Conservation (phyloP, 106 monocot genomes). For the Ottelia alismoides region DNA sequence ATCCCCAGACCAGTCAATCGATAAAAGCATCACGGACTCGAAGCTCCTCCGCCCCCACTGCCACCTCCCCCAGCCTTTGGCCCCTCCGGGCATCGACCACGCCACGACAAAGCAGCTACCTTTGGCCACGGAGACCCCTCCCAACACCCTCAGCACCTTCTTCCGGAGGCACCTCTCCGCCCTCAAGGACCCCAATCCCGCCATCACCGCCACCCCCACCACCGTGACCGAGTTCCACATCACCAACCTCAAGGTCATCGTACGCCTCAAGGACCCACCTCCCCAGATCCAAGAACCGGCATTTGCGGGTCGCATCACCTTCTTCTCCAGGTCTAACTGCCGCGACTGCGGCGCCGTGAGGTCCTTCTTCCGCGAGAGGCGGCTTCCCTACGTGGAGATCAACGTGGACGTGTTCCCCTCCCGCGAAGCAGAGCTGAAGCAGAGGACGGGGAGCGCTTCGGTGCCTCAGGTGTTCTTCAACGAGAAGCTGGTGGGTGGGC, state of each 20-base stretch:
- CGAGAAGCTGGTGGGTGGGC: slow-evolving; percentile 70
- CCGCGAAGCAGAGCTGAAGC: slow-evolving; percentile 52
- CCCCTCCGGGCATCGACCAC: slow-evolving; percentile 52
- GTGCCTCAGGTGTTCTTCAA: slow-evolving; percentile 90
- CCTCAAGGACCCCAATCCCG: slow-evolving; percentile 22
- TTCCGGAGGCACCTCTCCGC: slow-evolving; percentile 19
- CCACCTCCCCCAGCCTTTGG: slow-evolving; percentile 73
- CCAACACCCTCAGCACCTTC: slow-evolving; percentile 1
- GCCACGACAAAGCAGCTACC: slow-evolving; percentile 6
- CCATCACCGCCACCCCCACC: slow-evolving; percentile 15
- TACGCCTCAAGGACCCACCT: slow-evolving; percentile 26
- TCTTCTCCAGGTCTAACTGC: slow-evolving; percentile 94
- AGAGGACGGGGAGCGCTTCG: slow-evolving; percentile 39
- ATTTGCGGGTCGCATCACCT: slow-evolving; percentile 65
- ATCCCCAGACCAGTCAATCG: too few species aligned
- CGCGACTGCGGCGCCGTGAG: slow-evolving; percentile 81
- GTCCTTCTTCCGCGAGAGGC: slow-evolving; percentile 45
- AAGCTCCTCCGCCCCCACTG: slow-evolving; percentile 23
- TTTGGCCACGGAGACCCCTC: slow-evolving; percentile 12
- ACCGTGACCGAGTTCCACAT: slow-evolving; percentile 62
- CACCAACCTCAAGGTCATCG: slow-evolving; percentile 61
- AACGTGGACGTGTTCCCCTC: slow-evolving; percentile 93
- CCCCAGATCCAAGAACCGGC: neutral
- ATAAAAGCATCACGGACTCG: neutral
- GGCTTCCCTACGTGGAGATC: slow-evolving; percentile 72